Percentiles rank a stretch among this genome's conserved stretches.
These are phyloP conservation scores for Candida corydali DNA, from an alignment of 805 yeast genomes.

Conservation along the genomic window DNA sequence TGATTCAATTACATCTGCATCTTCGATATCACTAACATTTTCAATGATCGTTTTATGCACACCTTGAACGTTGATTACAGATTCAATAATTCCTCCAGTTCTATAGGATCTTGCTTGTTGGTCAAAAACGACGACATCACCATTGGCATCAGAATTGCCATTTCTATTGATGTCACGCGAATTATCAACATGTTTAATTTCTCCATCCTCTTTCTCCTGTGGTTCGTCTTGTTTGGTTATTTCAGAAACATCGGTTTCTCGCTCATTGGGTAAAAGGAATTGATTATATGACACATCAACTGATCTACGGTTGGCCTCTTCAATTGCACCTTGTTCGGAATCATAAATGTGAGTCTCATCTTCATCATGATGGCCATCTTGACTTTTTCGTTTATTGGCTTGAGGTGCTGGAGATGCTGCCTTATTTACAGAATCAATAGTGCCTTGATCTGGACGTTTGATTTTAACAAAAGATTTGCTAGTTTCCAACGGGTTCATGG, in stretches of 20 bases:
- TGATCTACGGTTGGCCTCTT: slow-evolving; percentile 16
- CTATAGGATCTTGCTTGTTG: slow-evolving; percentile 36
- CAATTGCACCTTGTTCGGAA: slow-evolving; percentile 43
- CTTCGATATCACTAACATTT: slow-evolving; percentile 47
- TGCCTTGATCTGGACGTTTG: slow-evolving; percentile 46
- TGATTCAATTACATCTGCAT: slow-evolving; percentile 25
- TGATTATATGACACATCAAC: slow-evolving; percentile 11
- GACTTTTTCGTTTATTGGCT: slow-evolving; percentile 3
- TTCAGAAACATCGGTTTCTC: slow-evolving; percentile 24
- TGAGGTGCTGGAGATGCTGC: slow-evolving; percentile 15
- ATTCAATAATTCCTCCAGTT: slow-evolving; percentile 71
- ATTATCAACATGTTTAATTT: too few relatives aligned
- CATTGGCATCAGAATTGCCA: background rate
- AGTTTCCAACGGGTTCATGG: slow-evolving; percentile 66
- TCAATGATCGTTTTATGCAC: slow-evolving; percentile 83
- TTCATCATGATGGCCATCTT: slow-evolving; percentile 10
- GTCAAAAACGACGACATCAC: slow-evolving; percentile 16
- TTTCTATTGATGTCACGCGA: too few relatives aligned
- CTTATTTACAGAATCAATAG: slow-evolving; percentile 13
- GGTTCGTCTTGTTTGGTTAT: slow-evolving; percentile 10
- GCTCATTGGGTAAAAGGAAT: slow-evolving; percentile 20
- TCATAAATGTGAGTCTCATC: slow-evolving; percentile 23
- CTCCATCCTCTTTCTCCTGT: background rate
- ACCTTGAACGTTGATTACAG: slow-evolving; percentile 79
- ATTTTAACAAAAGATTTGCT: slow-evolving; percentile 64